These are phyloP conservation scores for Pseudocercospora musae DNA, from an alignment of 2,329 filamentous ascomycete genomes.

Conservation along the genomic window DNA sequence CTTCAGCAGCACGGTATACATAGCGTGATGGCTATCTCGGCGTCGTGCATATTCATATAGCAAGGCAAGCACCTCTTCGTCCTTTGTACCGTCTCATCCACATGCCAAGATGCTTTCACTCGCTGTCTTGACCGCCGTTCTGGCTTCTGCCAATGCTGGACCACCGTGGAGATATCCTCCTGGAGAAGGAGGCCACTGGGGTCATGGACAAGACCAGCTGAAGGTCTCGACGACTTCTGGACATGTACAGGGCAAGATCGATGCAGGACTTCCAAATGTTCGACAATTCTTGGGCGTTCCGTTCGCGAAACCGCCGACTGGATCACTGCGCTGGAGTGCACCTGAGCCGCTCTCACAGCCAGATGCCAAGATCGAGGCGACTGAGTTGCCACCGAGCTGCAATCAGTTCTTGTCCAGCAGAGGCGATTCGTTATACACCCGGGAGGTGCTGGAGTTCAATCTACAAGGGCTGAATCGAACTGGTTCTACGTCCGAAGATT, in stretches of 20 bases:
- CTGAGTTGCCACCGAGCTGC: conserved; percentile 28
- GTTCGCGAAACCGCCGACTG: conserved; percentile 36
- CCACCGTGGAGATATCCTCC: neutral
- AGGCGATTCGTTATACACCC: conserved; percentile 22
- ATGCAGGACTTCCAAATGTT: conserved; percentile 14
- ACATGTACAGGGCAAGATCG: conserved; percentile 6
- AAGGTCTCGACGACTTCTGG: conserved; percentile 9
- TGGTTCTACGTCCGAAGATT: conserved; percentile 42
- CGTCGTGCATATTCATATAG: neutral
- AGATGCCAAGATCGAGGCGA: conserved; percentile 24
- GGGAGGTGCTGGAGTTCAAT: conserved; percentile 32
- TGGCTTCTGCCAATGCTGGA: neutral
- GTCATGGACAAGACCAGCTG: neutral
- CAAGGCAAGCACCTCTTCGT: neutral
- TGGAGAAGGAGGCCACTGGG: neutral
- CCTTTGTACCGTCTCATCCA: neutral
- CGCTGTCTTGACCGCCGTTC: neutral
- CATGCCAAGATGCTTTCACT: neutral
- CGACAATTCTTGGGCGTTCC: conserved; percentile 37
- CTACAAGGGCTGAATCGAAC: conserved; percentile 31
- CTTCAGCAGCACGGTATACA: neutral
- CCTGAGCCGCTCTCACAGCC: conserved; percentile 23
- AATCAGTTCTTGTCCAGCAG: conserved; percentile 26
- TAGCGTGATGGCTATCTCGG: neutral
- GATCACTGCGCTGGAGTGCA: conserved; percentile 31